Conservation (phyloP, 1,284 basidiomycete species). For the Heterobasidion irregulare region DNA sequence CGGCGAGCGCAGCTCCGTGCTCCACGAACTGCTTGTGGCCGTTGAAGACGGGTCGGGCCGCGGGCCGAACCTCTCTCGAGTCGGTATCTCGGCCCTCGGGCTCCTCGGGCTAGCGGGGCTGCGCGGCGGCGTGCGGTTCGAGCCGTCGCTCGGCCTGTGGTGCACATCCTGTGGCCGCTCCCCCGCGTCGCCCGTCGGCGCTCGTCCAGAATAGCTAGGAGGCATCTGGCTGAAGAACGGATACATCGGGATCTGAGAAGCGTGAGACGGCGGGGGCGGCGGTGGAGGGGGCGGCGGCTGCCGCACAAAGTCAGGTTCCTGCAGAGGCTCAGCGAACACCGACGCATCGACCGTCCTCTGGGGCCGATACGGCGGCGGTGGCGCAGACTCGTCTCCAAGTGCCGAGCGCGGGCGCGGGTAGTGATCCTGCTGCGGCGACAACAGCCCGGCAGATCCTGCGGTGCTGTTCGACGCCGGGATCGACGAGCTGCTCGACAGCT, state of each 20-base stretch:
- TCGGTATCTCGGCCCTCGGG: slow-evolving; percentile 22
- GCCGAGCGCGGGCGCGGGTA: slow-evolving; percentile 12
- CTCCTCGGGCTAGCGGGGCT: slow-evolving; percentile 49
- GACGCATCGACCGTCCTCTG: slow-evolving; percentile 10
- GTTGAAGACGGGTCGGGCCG: slow-evolving; percentile 14
- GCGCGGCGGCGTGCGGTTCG: slow-evolving; percentile 29
- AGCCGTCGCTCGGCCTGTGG: slow-evolving; percentile 4
- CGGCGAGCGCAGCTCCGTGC: slow-evolving; percentile 1
- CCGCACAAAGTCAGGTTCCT: slow-evolving; percentile 10
- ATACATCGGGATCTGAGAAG: slow-evolving; percentile 4
- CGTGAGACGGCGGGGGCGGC: too few relatives aligned
- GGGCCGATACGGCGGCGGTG: slow-evolving; percentile 5
- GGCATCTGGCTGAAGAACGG: neutral
- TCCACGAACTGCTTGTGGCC: slow-evolving; percentile 1
- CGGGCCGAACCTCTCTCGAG: slow-evolving; percentile 18
- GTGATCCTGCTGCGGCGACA: slow-evolving; percentile 9
- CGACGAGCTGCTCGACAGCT: neutral
- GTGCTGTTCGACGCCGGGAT: neutral
- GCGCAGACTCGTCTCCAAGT: slow-evolving; percentile 24
- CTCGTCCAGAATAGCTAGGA: slow-evolving; percentile 6
- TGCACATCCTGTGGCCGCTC: slow-evolving; percentile 7
- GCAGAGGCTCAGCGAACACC: slow-evolving; percentile 12
- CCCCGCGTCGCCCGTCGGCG: neutral
- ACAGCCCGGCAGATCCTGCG: neutral
- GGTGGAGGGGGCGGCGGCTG: slow-evolving; percentile 4